Conservation (phyloP, 1,284 basidiomycete genomes). For the Malassezia sympodialis region DNA sequence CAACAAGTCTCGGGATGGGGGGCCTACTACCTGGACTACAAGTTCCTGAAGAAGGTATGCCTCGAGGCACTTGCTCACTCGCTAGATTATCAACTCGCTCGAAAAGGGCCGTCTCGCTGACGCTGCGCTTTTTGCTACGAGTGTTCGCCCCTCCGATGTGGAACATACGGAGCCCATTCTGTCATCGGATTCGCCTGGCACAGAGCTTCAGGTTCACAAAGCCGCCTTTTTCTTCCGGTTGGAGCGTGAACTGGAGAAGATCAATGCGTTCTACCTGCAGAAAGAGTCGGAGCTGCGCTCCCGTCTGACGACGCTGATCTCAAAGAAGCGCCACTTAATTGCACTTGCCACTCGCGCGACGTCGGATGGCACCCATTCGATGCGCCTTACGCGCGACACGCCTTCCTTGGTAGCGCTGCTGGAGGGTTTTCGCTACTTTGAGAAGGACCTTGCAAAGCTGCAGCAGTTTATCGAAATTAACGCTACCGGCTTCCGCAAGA, state of each 20-base stretch:
- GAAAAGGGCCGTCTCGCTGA: constrained; percentile 80
- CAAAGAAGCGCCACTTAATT: constrained; percentile 75
- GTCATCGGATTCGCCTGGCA: constrained; percentile 26
- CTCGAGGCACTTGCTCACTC: neutral
- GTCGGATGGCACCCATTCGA: neutral
- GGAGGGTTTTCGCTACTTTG: constrained; percentile 88
- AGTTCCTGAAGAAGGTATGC: constrained; percentile 72
- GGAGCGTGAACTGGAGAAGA: constrained; percentile 97
- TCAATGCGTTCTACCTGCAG: constrained; percentile 97
- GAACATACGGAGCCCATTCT: constrained; percentile 23
- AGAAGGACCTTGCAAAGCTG: constrained; percentile 89
- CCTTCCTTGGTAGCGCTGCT: constrained; percentile 57
- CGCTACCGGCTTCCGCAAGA: constrained; percentile 92
- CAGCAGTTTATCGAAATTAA: constrained; percentile 98
- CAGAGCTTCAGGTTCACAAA: constrained; percentile 62
- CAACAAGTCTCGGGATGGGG: constrained; percentile 98
- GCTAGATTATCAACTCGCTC: constrained; percentile 85
- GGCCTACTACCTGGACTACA: constrained; percentile 93
- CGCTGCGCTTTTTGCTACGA: constrained; percentile 73
- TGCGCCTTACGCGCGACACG: constrained; percentile 36
- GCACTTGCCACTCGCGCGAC: constrained; percentile 33
- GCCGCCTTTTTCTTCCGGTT: constrained; percentile 99
- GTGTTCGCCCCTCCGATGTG: constrained; percentile 57
- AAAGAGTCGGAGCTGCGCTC: constrained; percentile 86
- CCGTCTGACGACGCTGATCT: constrained; percentile 81